Evolutionary conservation across 2,329 filamentous ascomycete genomes (phyloP).

Genomic region (Pochonia chlamydosporia): DNA sequence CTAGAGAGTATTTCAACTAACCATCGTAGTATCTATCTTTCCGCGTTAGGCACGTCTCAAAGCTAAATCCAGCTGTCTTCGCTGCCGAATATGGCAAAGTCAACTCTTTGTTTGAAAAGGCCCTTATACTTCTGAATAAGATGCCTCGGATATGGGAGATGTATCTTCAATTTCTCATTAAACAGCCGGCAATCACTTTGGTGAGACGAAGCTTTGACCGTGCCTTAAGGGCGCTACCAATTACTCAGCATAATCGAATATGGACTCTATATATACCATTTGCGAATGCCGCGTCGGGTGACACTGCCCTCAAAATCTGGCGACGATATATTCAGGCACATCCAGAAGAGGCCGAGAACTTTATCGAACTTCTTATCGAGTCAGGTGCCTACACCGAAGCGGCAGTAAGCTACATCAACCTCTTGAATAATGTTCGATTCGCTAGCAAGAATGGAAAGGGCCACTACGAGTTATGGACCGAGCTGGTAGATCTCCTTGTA

Average conservation of each 20-base stretch:
- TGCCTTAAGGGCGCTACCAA: constrained; percentile 81
- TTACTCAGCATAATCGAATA: constrained; percentile 92
- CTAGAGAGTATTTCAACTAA: constrained; percentile 11
- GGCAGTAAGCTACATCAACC: constrained; percentile 82
- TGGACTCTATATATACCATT: constrained; percentile 91
- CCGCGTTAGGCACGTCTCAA: constrained; percentile 72
- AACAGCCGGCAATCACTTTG: constrained; percentile 84
- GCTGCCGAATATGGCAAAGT: constrained; percentile 84
- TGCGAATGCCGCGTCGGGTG: constrained; percentile 81
- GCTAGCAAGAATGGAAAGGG: constrained; percentile 91
- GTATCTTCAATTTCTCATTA: constrained; percentile 85
- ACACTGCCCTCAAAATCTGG: constrained; percentile 91
- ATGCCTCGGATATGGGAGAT: constrained; percentile 99
- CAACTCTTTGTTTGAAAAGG: constrained; percentile 89
- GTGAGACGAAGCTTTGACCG: constrained; percentile 88
- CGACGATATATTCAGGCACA: constrained; percentile 95
- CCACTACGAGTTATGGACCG: constrained; percentile 93
- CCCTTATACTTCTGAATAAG: constrained; percentile 90
- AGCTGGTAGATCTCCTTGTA: constrained; percentile 93
- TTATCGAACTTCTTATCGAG: constrained; percentile 80
- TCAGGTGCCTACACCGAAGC: constrained; percentile 85
- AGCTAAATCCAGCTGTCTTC: constrained; percentile 76
- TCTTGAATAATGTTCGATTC: constrained; percentile 87
- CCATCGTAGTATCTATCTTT: constrained; percentile 70
- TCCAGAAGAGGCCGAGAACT: constrained; percentile 91